Percentiles rank a stretch among this genome's conserved stretches.
These are phyloP conservation scores for Chlamydomonas incerta DNA, from an alignment of 139 green algal species.

Conservation along the genomic window DNA sequence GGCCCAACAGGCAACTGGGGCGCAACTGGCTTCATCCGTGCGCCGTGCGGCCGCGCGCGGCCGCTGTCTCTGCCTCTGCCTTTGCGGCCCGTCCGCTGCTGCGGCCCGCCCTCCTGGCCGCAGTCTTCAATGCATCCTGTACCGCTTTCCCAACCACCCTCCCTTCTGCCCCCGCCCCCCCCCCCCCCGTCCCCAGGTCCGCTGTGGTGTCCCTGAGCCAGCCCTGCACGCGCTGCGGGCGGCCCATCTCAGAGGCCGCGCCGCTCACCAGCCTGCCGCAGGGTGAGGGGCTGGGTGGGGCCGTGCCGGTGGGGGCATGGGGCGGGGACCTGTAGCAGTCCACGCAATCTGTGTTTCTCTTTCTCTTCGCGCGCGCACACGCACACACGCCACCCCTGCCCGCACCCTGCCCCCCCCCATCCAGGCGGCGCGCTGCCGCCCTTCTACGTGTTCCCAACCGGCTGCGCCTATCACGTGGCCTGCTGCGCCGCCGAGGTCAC, in stretches of 20 bases:
- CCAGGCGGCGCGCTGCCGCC: slow-evolving; percentile 69
- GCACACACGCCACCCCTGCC: not conserved
- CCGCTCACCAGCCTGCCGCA: slow-evolving; percentile 45
- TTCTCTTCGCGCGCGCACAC: not conserved
- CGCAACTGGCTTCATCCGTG: too few species aligned
- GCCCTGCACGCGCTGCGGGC: slow-evolving; percentile 72
- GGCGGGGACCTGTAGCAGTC: not conserved
- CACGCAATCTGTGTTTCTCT: not conserved
- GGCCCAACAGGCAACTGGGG: too few species aligned
- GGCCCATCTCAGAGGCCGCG: slow-evolving; percentile 57
- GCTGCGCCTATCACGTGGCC: slow-evolving; percentile 73
- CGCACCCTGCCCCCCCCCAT: not conserved
- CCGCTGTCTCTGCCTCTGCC: too few species aligned
- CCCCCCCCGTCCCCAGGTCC: slow-evolving; percentile 4
- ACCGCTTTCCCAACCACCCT: not conserved
- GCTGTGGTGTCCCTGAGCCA: slow-evolving; percentile 67
- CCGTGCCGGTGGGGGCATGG: not conserved
- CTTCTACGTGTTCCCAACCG: slow-evolving; percentile 87
- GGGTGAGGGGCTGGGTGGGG: not conserved
- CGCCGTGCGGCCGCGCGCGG: too few species aligned
- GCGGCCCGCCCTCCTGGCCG: too few species aligned
- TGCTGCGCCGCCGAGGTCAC: slow-evolving; percentile 74
- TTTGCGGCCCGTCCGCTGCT: too few species aligned
- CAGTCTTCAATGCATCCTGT: too few species aligned
- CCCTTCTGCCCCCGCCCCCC: not conserved